A percentile compares a stretch with the other conserved stretches of the same genome.
These are phyloP conservation scores for Bruguiera gymnorhiza DNA, from an alignment of 345 rosid genomes.

Conservation along the genomic window DNA sequence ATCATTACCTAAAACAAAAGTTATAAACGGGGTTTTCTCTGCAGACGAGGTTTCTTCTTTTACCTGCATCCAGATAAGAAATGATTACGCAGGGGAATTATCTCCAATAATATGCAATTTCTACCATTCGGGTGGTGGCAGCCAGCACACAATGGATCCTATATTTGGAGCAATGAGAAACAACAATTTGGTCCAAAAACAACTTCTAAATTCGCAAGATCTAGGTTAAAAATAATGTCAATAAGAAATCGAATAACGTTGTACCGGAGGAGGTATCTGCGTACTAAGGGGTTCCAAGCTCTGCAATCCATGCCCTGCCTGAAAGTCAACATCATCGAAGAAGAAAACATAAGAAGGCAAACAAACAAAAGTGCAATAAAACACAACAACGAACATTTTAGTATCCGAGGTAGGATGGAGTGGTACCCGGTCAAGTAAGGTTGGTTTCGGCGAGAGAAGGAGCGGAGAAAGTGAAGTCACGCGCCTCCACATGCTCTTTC, in stretches of 20 bases:
- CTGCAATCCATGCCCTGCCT: slow-evolving; percentile 40
- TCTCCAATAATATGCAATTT: neutral
- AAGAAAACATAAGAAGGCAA: slow-evolving; percentile 3
- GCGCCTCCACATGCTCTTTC: slow-evolving; percentile 68
- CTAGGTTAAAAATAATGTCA: no score
- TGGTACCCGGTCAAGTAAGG: slow-evolving; percentile 43
- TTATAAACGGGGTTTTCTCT: slow-evolving; percentile 58
- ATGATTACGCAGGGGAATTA: neutral
- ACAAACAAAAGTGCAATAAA: neutral
- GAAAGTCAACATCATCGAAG: slow-evolving; percentile 2
- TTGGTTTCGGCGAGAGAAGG: slow-evolving; percentile 45
- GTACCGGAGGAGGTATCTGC: slow-evolving; percentile 42
- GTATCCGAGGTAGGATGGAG: neutral
- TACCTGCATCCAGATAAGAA: slow-evolving; percentile 39
- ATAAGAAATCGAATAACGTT: neutral
- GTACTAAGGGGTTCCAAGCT: slow-evolving; percentile 41
- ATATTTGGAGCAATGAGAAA: neutral
- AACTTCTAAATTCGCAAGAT: no score
- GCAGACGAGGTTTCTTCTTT: slow-evolving; percentile 26
- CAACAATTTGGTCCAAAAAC: neutral
- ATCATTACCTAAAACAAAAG: slow-evolving; percentile 73
- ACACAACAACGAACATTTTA: neutral
- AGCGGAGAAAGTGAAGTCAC: slow-evolving; percentile 55
- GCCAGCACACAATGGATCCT: neutral
- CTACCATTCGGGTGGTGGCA: neutral